A percentile compares a stretch with the other conserved stretches of the same genome.
Conservation (phyloP, 768 basidiomycete species). For the Rhodotorula paludigena region DNA sequence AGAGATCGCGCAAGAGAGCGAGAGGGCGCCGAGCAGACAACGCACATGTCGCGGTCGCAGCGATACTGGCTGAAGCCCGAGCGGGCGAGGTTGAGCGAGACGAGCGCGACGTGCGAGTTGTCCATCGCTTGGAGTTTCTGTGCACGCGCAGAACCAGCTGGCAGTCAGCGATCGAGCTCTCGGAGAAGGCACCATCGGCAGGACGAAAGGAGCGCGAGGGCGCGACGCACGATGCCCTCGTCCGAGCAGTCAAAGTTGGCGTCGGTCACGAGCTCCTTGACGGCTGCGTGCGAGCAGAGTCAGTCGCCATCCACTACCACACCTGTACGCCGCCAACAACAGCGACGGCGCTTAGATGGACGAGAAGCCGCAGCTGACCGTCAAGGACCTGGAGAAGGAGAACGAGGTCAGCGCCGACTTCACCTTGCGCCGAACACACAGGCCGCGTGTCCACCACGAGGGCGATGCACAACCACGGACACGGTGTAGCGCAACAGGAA, state of each 20-base stretch:
- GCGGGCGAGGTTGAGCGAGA: conserved; percentile 73
- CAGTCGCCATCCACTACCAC: neutral
- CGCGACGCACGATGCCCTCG: conserved; percentile 61
- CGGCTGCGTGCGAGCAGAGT: conserved; percentile 55
- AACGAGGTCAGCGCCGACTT: neutral
- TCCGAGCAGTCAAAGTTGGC: conserved; percentile 97
- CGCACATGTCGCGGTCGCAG: conserved; percentile 81
- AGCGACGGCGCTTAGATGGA: neutral
- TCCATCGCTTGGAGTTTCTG: conserved; percentile 89
- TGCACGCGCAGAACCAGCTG: too few species aligned
- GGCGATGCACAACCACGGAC: neutral
- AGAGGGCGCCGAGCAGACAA: neutral
- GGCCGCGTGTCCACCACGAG: neutral
- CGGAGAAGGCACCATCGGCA: neutral
- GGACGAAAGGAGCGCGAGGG: conserved; percentile 50
- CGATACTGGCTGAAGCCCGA: conserved; percentile 80
- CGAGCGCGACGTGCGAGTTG: conserved; percentile 97
- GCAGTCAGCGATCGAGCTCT: neutral
- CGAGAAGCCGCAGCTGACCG: conserved; percentile 54
- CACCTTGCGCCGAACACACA: too few species aligned
- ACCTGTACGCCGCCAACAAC: neutral
- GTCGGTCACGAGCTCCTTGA: conserved; percentile 96
- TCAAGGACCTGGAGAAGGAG: conserved; percentile 61
- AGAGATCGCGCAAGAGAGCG: neutral
- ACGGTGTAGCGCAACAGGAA: neutral